A percentile compares a stretch with the other conserved stretches of the same genome.
These are phyloP conservation scores for Aureobasidium subglaciale DNA, from an alignment of 2,329 filamentous ascomycete species.

Conservation along the genomic window DNA sequence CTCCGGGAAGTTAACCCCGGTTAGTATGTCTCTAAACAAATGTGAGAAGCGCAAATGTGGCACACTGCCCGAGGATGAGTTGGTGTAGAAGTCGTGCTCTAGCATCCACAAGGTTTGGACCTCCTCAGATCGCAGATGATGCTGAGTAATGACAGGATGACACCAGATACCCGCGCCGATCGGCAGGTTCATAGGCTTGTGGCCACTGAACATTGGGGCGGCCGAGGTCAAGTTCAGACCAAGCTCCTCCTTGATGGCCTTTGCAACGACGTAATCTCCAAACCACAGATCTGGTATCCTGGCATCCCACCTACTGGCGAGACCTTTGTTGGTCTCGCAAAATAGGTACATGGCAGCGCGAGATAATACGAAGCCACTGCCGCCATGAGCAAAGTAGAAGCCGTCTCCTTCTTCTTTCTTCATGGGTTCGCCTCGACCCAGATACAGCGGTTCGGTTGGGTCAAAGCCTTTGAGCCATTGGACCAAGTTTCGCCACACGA, in stretches of 20 bases:
- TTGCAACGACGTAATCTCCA: conserved; percentile 22
- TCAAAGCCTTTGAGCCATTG: conserved; percentile 42
- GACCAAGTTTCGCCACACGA: conserved; percentile 35
- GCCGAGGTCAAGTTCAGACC: conserved; percentile 19
- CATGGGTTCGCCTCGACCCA: conserved; percentile 27
- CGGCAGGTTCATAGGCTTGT: conserved; percentile 18
- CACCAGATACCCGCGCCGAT: conserved; percentile 23
- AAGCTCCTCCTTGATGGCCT: conserved; percentile 22
- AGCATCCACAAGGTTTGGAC: conserved; percentile 20
- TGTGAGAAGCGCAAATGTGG: conserved; percentile 2
- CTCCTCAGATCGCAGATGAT: conserved; percentile 20
- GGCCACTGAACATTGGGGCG: conserved; percentile 21
- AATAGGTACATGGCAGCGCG: conserved; percentile 19
- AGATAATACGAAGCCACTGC: conserved; percentile 23
- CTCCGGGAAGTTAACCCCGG: conserved; percentile 14
- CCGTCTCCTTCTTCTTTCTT: conserved; percentile 15
- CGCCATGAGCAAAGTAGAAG: conserved; percentile 21
- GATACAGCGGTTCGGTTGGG: conserved; percentile 36
- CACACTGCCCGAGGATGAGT: conserved; percentile 8
- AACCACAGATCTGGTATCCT: conserved; percentile 20
- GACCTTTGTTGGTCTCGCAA: conserved; percentile 10
- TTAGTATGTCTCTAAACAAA: conserved; percentile 16
- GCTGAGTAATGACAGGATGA: conserved; percentile 22
- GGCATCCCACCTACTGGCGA: conserved; percentile 22
- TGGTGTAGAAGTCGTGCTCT: conserved; percentile 16